Evolutionary conservation across 306 rosid species (phyloP).

Genomic region (Inga oerstediana): DNA sequence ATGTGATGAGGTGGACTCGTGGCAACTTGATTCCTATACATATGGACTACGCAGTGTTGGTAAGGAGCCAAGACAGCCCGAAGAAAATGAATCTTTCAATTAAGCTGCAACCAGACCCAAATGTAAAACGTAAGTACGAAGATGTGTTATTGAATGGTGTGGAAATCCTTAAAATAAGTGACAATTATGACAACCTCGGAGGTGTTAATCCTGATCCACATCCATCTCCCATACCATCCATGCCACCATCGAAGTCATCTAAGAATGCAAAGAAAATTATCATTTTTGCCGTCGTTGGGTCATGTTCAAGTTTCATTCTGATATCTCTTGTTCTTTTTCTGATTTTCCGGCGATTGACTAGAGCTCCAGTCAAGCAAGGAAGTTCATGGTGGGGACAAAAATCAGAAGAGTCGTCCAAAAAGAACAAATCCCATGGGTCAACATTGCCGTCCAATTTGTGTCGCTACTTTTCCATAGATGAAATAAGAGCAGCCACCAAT

Average conservation of each 20-base stretch:
- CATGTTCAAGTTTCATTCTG: background rate
- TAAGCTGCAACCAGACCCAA: background rate
- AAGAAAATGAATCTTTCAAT: background rate
- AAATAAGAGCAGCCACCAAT: background rate
- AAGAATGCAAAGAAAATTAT: background rate
- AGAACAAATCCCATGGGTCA: background rate
- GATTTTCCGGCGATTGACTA: background rate
- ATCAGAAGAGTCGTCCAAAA: background rate
- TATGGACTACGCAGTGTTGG: background rate
- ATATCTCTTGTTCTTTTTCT: background rate
- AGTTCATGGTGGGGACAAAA: background rate
- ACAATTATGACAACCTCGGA: background rate
- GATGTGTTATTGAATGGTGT: background rate
- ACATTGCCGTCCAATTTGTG: background rate
- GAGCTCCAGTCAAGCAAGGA: background rate
- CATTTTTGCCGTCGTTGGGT: background rate
- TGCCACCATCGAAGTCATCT: background rate
- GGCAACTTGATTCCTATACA: background rate
- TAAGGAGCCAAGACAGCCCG: background rate
- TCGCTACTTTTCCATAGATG: background rate
- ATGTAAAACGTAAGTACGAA: background rate
- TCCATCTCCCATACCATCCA: background rate
- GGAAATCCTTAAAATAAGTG: background rate
- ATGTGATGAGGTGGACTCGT: background rate
- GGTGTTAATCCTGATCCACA: background rate